Conservation (phyloP, 768 basidiomycete species). For the Termitomyces sp. region DNA sequence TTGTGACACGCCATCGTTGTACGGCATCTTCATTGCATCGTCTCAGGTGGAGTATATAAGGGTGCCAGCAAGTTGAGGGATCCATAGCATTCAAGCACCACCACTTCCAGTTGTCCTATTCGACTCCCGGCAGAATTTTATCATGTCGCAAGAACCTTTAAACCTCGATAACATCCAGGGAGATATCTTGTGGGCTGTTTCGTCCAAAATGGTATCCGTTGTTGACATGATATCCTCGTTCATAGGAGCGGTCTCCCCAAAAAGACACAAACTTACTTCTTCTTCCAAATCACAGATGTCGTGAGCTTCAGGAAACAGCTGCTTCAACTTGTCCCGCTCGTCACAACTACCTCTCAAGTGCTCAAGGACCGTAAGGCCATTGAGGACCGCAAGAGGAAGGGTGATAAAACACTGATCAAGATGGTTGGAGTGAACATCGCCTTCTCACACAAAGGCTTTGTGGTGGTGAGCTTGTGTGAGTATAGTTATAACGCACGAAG, state of each 20-base stretch:
- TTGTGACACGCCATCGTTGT: neutral
- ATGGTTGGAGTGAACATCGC: constrained; percentile 45
- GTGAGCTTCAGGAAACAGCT: constrained; percentile 37
- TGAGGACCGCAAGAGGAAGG: constrained; percentile 31
- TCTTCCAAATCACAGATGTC: constrained; percentile 45
- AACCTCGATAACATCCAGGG: constrained; percentile 41
- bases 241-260: constrained; percentile 48
- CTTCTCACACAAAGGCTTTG: constrained; percentile 45
- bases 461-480: constrained; percentile 20
- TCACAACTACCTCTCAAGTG: constrained; percentile 41
- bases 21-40: neutral
- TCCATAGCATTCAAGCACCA: neutral
- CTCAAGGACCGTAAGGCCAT: constrained; percentile 34
- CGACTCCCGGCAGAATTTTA: neutral
- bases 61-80: neutral
- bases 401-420: constrained; percentile 26
- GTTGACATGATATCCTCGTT: neutral
- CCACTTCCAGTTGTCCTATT: neutral
- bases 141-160: constrained; percentile 20
- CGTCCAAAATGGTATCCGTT: neutral
- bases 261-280: constrained; percentile 43
- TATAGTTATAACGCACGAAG: neutral
- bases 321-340: constrained; percentile 30
- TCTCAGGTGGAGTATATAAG: neutral
- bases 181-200: constrained; percentile 34